Base-by-base conservation (phyloP, 345 rosid species). In the Conringia planisiliqua region DNA sequence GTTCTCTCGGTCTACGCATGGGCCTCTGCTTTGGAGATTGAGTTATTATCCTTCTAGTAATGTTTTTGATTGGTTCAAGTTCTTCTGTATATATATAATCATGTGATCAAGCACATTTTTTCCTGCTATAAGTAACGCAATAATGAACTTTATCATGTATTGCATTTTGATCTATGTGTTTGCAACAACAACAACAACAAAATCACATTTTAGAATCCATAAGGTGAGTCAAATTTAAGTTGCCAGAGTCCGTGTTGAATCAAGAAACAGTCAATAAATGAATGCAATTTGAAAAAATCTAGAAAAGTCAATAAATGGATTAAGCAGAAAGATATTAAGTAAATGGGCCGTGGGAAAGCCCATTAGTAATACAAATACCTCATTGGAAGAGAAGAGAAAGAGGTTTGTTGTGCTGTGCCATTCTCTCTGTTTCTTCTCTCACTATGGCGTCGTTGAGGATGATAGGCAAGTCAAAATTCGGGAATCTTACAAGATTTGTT, bases 381-480 rank as follows among this genome's bases (percentile, higher is more conserved):
- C n/a, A n/a, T 1, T 7, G 17, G 18, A 52, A 39, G 20, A 24
- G 16, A 18, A 10, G 11, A 36, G 40, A 8, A 33, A 13, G 11
- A n/a, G 47, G 16, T 52, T 10, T 16, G 11, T 32, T 30, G 39
- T 35, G 36, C 33, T 33, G 60, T 71, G 12, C 36, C 12, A 16
- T 52, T 38, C 32, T 78, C 36, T 44, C 11, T 30, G 72, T 56
- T 38, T 59, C 74, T 17, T 6, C 70, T 17, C 29, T 39, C 47
- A 72, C 78, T 27, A 92, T 93, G 98, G 90, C 88, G 70, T 79
- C 90, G 12, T 52, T 80, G 42, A 82, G 82, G 71, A 84, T 89
- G 96, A 94, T 92, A 83, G 97, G 98, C 89, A 83, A 89, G 98
- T 85, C 79, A 66, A 77, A 71, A 10, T 71, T 22, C 47, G 4